phyloP scores from a whole-genome alignment of 2,329 filamentous ascomycete species.

The Lecanicillium sp. region DNA sequence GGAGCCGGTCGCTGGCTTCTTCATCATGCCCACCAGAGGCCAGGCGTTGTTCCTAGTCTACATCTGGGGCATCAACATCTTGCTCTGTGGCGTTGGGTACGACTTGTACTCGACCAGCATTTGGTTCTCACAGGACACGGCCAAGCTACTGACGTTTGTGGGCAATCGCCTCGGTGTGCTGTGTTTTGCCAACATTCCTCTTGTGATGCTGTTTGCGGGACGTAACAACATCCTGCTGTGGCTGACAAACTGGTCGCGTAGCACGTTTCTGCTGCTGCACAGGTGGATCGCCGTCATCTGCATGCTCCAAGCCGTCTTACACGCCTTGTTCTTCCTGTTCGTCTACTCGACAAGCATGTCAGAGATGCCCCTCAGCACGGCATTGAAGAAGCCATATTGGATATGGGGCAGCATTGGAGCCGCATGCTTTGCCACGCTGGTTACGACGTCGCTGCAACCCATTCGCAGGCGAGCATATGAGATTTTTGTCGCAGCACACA shows the following conservation, averaged over 20 bases:
- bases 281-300: conserved; percentile 36
- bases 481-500: conserved; percentile 34
- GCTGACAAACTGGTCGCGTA: conserved; percentile 37
- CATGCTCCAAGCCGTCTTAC: conserved; percentile 32
- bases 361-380: conserved; percentile 4
- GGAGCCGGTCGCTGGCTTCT: conserved; percentile 9
- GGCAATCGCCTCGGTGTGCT: conserved; percentile 29
- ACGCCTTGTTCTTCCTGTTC: conserved; percentile 28
- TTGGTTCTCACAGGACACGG: conserved; percentile 15
- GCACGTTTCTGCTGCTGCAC: conserved; percentile 38
- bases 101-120: conserved; percentile 16
- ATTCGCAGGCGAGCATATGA: conserved; percentile 30
- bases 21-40: conserved; percentile 25
- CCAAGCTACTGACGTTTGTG: conserved; percentile 23
- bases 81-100: conserved; percentile 21
- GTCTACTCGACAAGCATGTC: conserved; percentile 17
- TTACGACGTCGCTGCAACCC: conserved; percentile 24
- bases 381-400: conserved; percentile 22
- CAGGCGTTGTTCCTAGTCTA: conserved; percentile 30
- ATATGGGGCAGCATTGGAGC: conserved; percentile 33
- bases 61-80: conserved; percentile 25
- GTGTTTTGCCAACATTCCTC: conserved; percentile 27
- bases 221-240: conserved; percentile 37
- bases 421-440: conserved; percentile 18
- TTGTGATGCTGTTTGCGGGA: conserved; percentile 31